phyloP scores from a whole-genome alignment of 2,329 filamentous ascomycete genomes.

The Ophiocordyceps unilateralis region DNA sequence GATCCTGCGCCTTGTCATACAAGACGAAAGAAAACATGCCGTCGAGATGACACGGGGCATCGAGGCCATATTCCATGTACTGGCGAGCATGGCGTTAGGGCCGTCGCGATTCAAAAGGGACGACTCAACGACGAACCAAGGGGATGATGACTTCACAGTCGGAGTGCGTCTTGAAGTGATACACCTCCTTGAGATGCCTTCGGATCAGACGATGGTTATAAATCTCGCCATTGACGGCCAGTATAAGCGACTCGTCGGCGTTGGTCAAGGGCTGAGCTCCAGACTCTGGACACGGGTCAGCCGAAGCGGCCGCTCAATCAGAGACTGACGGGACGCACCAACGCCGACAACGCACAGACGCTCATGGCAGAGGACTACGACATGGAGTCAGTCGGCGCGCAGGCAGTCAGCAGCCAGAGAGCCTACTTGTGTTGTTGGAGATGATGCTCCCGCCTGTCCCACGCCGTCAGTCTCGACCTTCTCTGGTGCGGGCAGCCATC shows the following conservation, averaged over 20 bases:
- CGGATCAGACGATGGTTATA: conserved; percentile 97
- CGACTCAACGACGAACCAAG: conserved; percentile 52
- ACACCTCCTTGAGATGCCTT: conserved; percentile 66
- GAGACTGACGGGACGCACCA: conserved; percentile 37
- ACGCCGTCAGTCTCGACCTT: background rate
- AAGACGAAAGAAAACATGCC: conserved; percentile 99
- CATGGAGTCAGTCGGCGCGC: conserved; percentile 10
- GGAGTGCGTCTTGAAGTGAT: conserved; percentile 96
- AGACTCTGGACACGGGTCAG: conserved; percentile 43
- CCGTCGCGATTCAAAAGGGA: background rate
- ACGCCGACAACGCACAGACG: conserved; percentile 95
- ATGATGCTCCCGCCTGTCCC: conserved; percentile 66
- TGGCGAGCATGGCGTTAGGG: conserved; percentile 16
- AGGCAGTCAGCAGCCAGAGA: conserved; percentile 6
- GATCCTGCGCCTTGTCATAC: conserved; percentile 88
- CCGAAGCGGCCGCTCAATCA: conserved; percentile 1
- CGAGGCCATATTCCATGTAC: conserved; percentile 85
- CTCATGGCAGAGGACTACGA: conserved; percentile 81
- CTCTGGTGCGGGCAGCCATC: too few relatives aligned
- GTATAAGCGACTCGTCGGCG: conserved; percentile 69
- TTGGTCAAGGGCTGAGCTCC: conserved; percentile 92
- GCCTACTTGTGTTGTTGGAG: conserved; percentile 77
- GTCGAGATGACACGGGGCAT: conserved; percentile 84
- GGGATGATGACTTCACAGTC: conserved; percentile 99
- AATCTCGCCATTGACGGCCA: conserved; percentile 98